A percentile compares a stretch with the other conserved stretches of the same genome.
Conservation (phyloP, 225 moss, liverwort and hornwort genomes). For the Polytrichum formosum region DNA sequence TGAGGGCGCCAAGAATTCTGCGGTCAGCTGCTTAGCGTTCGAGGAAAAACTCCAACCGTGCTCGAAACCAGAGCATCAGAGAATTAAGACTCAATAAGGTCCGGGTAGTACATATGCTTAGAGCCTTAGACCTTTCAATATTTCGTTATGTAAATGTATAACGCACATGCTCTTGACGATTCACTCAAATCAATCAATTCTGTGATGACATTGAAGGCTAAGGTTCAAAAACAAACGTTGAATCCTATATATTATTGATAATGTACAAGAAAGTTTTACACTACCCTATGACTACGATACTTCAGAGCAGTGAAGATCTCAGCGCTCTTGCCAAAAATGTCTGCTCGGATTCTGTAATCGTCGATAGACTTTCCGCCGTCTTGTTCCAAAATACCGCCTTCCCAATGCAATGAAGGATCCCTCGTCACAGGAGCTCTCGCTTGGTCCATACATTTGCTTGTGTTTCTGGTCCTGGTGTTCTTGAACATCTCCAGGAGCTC, state of each 20-base stretch:
- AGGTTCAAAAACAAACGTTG: too few species aligned
- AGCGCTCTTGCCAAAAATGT: slow-evolving; percentile 30
- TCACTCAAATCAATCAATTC: too few species aligned
- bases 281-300: slow-evolving; percentile 11
- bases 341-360: slow-evolving; percentile 45
- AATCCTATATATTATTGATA: neutral
- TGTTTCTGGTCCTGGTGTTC: slow-evolving; percentile 2
- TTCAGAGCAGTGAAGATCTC: slow-evolving; percentile 26
- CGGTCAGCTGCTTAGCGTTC: too few species aligned
- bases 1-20: too few species aligned
- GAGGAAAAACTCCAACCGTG: too few species aligned
- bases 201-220: too few species aligned
- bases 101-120: too few species aligned
- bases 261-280: slow-evolving; percentile 2
- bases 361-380: slow-evolving; percentile 39
- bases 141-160: too few species aligned
- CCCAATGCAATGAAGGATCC: slow-evolving; percentile 24
- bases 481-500: neutral
- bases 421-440: slow-evolving; percentile 32
- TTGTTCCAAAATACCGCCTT: slow-evolving; percentile 26
- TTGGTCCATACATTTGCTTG: slow-evolving; percentile 24
- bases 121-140: too few species aligned
- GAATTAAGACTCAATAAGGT: too few species aligned
- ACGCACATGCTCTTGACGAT: too few species aligned
- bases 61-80: too few species aligned